Evolutionary conservation across 805 yeast genomes (phyloP).

Genomic region (Yamadazyma insecticola): DNA sequence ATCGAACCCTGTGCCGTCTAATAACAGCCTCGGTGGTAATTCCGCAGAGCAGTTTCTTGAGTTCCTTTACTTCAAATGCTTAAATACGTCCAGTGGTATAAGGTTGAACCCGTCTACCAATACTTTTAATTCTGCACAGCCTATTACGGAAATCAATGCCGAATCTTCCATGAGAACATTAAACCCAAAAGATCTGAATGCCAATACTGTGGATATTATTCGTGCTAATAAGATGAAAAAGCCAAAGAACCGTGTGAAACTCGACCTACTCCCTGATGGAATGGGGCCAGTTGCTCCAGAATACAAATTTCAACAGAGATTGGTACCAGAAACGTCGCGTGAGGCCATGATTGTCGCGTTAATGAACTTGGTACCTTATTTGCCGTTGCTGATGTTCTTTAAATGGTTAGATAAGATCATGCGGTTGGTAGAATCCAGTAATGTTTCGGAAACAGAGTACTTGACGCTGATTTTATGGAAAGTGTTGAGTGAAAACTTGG

Average conservation of each 20-base stretch:
- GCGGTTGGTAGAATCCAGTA: constrained; percentile 28
- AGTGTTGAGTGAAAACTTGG: constrained; percentile 52
- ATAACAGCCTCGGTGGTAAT: constrained; percentile 3
- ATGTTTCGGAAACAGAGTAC: constrained; percentile 16
- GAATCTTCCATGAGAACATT: constrained; percentile 29
- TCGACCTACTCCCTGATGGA: constrained; percentile 12
- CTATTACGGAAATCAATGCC: constrained; percentile 32
- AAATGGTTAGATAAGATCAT: constrained; percentile 46
- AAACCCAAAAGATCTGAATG: constrained; percentile 13
- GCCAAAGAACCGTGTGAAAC: constrained; percentile 23
- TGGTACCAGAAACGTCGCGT: constrained; percentile 36
- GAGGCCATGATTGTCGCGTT: constrained; percentile 46
- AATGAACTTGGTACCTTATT: constrained; percentile 49
- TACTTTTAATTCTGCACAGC: constrained; percentile 32
- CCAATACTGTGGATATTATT: constrained; percentile 16
- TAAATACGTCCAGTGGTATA: constrained; percentile 28
- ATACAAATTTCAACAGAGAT: constrained; percentile 20
- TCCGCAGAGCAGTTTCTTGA: constrained; percentile 36
- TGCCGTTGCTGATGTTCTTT: constrained; percentile 39
- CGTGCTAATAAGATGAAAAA: constrained; percentile 26
- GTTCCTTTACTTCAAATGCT: constrained; percentile 38
- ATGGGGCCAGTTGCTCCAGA: constrained; percentile 4
- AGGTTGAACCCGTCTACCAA: constrained; percentile 11
- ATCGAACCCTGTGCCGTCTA: constrained; percentile 18
- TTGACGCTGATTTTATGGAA: constrained; percentile 47